Evolutionary conservation across 208 protist genomes (phyloP), one percentile per base, ranked within the genome.

Genomic region (Wallacemonas sp.): DNA sequence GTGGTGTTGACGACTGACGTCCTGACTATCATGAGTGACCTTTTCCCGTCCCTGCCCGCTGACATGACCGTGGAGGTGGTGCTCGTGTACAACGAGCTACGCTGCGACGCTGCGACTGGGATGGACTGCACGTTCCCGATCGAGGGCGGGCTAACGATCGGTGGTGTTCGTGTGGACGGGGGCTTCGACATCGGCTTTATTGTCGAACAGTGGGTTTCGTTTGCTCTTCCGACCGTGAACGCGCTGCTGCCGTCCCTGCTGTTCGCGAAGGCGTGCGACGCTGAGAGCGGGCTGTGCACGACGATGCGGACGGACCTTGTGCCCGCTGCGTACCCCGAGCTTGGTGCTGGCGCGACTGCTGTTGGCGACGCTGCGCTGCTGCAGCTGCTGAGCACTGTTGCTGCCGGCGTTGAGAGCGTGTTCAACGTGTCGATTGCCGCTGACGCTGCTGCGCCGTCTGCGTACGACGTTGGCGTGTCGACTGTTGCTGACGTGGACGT

Each of bases 101-200:
- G 6, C 12, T 55, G 47, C 47, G 47, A 55, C 27, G 24, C 47
- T 6, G 8, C 47, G 47, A 55, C 47, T 19, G 47, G 47, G 21
- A 55, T 55, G 47, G 47, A 55, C 47, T 55, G 47, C 47, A 55
- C 47, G 26, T 55, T 55, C 47, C 47, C 47, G 24, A 55, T 55
- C 12, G 47, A 5, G 9, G 47, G n/a, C 47, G 47, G 47, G 12
- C 47, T 55, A 5, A 55, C 21, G 12, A 31, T 55, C 22, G 0
- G 8, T 8, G 15, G 21, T 19, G 24, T 55, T 5, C 11, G 26
- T 11, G 47, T 55, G 24, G 34, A 8, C 22, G 47, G 47, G 12
- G n/a, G 9, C 12, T 33, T 27, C 8, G 47, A 33, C 5, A 55
- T 55, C 8, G 47, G 34, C 24, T 55, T 24, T 27, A 55, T 27